Evolutionary conservation across 177 flowering plant species (phyloP), one percentile per base, ranked within the genome.

Genomic region (Vitis hybrid): DNA sequence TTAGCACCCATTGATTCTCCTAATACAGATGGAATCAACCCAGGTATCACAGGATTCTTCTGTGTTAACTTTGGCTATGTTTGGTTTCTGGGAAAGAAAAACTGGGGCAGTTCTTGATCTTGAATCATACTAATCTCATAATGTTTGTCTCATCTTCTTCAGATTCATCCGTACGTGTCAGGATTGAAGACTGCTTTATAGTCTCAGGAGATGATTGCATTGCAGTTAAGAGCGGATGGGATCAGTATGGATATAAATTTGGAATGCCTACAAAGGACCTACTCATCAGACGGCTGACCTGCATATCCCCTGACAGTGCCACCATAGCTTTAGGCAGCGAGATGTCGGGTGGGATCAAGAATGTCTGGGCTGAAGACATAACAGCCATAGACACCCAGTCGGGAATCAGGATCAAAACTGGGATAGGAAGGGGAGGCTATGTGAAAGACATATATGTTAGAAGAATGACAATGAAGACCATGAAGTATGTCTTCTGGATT

Each of bases 21-120:
- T 6, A 89, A 89, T 71, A 89, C 93, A 13, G 90, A 89, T 74
- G 93, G 93, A 6, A 87, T 89, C 9, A 70, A 89, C 59, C 93
- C 93, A 70, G 88, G 88, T 40, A 7, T 40, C 6, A 58, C 2
- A 7, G 52, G 7, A 40, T 40, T 40, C 46, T 27, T 27, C 30
- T 27, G 30, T 27, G 30, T 2, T 27, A 27, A 27, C 4, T 0
- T 27, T 27, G 30, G 30, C 6, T 40, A 40, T 40, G 46, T 40
- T 19, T 19, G 19, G 19, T 19, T 19, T 19, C 19, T 19, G 19
- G 19, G 19, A 1, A 19, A 19, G 19, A 19, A 19, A 19, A 19
- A 19, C 19, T 19, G 19, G 19, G 30, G 30, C 30, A 27, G 30
- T 27, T 27, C 30, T 27, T 27, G 30, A 27, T 27, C 30, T 27